Percentiles rank a stretch among this genome's conserved stretches.
These are phyloP conservation scores for Cladophialophora immunda DNA, from an alignment of 2,329 filamentous ascomycete species.

Conservation along the genomic window DNA sequence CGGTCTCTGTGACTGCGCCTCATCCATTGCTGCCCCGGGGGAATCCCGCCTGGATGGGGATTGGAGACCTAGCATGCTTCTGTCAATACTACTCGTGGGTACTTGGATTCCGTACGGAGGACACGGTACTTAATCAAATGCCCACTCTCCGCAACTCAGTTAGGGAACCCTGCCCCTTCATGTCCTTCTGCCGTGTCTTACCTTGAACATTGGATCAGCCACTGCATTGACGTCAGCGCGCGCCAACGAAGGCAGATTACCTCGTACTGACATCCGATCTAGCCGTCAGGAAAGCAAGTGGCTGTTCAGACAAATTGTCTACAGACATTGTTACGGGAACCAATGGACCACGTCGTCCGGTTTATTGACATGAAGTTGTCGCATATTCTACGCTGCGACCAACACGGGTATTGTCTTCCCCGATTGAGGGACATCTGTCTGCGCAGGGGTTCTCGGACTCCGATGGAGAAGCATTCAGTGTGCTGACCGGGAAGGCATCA, in stretches of 20 bases:
- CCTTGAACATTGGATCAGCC: neutral
- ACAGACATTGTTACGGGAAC: neutral
- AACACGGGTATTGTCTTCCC: neutral
- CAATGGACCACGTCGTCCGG: neutral
- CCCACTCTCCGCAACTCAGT: neutral
- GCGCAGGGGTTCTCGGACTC: neutral
- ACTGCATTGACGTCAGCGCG: neutral
- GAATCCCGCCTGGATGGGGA: too few species aligned
- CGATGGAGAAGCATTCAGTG: neutral
- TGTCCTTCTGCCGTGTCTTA: conserved; percentile 1
- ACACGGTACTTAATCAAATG: neutral
- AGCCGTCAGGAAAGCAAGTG: neutral
- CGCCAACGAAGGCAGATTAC: neutral
- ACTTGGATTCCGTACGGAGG: neutral
- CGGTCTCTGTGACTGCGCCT: neutral
- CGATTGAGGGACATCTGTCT: neutral
- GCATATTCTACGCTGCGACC: too few species aligned
- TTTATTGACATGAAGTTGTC: neutral
- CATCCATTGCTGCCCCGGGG: neutral
- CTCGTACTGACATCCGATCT: neutral
- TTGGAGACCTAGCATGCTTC: too few species aligned
- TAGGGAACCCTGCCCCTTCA: neutral
- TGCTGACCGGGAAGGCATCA: neutral
- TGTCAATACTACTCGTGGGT: neutral
- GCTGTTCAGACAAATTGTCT: neutral